Evolutionary conservation across 2,329 filamentous ascomycete genomes (phyloP), one percentile per base, ranked within the genome.

Genomic region (Scedosporium minutisporum): DNA sequence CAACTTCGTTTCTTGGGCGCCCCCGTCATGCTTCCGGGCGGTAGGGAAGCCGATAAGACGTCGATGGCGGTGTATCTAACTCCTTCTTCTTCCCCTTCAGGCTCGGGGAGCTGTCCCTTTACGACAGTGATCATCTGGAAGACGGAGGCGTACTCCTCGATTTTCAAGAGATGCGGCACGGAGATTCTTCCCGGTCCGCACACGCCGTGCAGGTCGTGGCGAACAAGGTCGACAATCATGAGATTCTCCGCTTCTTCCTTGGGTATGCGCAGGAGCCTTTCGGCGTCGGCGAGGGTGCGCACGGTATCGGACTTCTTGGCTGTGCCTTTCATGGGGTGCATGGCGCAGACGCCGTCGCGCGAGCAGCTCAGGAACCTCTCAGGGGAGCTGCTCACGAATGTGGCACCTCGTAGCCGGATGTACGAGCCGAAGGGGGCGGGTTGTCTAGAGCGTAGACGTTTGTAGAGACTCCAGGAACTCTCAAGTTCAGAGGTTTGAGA

Each of bases 181-280:
- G 77, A 73, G 1, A 97, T 91, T 64, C 84, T 83, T 0, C 86
- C 87, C 1, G 88, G 82, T 4, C 90, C 90, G 65, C 88, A 91
- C 7, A 96, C 87, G n/a, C 87, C 86, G 73, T 96, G 89, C 12
- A 97, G 79, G 73, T 97, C 93, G 71, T 97, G 93, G 0, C 93
- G 85, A n/a, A 97, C 95, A 1, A 97, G 80, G 73, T 97, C 93
- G 2, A 96, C 93, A 69, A 97, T 97, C 95, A 97, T 97, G 25
- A 97, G 82, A 70, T 97, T 97, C 77, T 97, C 93, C 0, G 93
- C 93, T 68, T 90, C 87, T 73, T 97, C 95, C 73, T 97, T 97
- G 23, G 90, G 88, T 0, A 90, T 83, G 63, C 88, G 85, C 14
- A 97, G 82, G 46, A 96, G 84, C 29, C 78, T 76, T 65, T 87